A percentile compares a stretch with the other conserved stretches of the same genome.
Evolutionary conservation across 306 rosid species (phyloP).

Genomic region (Carpinus viminea): DNA sequence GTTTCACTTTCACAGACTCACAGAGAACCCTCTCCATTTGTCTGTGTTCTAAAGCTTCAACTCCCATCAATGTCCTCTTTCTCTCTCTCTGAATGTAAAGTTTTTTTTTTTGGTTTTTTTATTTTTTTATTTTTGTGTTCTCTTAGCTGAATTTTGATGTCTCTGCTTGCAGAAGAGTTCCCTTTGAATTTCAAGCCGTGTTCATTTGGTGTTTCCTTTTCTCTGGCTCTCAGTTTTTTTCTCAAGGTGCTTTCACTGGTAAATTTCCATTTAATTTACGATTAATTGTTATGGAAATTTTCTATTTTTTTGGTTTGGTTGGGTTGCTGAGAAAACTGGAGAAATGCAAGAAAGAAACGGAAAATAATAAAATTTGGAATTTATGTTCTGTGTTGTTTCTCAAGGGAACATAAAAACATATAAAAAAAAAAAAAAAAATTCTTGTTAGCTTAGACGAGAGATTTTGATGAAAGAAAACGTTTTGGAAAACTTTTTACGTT

Average conservation of each 20-base stretch:
- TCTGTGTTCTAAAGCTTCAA: neutral
- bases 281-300: neutral
- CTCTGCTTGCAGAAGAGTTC: neutral
- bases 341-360: neutral
- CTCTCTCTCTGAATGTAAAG: constrained; percentile 16
- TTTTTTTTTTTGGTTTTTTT: neutral
- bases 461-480: neutral
- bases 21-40: neutral
- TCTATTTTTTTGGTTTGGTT: neutral
- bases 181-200: neutral
- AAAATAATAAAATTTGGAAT: neutral
- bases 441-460: neutral
- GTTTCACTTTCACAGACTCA: neutral
- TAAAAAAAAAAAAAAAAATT: neutral
- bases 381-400: neutral
- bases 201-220: neutral
- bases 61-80: constrained; percentile 10
- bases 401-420: neutral
- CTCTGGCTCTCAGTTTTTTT: neutral
- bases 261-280: neutral
- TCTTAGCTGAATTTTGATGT: neutral
- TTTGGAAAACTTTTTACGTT: neutral
- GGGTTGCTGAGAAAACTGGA: constrained; percentile 18
- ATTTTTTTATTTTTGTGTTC: neutral
- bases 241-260: constrained; percentile 14